Evolutionary conservation across 2,329 filamentous ascomycete species (phyloP), one percentile per base, ranked within the genome.

Genomic region (Simplicillium aogashimaense): DNA sequence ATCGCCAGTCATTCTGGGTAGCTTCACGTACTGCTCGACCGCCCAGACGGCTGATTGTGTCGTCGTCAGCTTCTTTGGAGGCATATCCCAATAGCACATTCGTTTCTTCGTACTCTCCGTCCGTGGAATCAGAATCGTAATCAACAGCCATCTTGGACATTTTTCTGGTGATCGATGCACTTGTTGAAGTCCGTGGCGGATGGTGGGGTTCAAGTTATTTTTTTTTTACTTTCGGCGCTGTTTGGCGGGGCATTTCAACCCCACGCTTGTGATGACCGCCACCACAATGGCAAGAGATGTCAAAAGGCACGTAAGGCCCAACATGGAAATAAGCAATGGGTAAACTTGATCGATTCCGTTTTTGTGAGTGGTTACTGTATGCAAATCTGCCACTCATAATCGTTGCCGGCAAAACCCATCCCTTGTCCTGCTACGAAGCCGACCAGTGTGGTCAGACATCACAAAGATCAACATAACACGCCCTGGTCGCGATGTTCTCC

Each of bases 61-160:
- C 90, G 47, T 86, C 81, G 41, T 81, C 83, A 12, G 78, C 66
- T 41, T 94, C 86, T 56, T 81, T 79, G 2, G 85, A 84, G 3
- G 87, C 85, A 59, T 94, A 98, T 4, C 92, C 92, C 11, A 98
- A 74, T 2, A 95, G 76, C 2, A 95, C 88, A 49, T 84, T 86
- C 7, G 92, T 97, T 59, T 86, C 82, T 14, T 80, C 83, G 45
- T 78, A 87, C 36, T 78, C 73, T 6, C 77, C 74, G 12, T 78
- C 81, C 34, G 77, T 84, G 20, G 86, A 90, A 53, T 95, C 89
- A 57, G 86, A 94, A 52, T 95, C 87, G 65, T 94, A 94, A 13
- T 78, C 70, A 15, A 32, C 30, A 42, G 81, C 71, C 84, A 88
- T 89, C 31, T 42, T 44, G 36, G 33, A 31, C 29, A 38, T 25